Conservation (phyloP, 208 protist genomes). For the Leishmania amazonensis region DNA sequence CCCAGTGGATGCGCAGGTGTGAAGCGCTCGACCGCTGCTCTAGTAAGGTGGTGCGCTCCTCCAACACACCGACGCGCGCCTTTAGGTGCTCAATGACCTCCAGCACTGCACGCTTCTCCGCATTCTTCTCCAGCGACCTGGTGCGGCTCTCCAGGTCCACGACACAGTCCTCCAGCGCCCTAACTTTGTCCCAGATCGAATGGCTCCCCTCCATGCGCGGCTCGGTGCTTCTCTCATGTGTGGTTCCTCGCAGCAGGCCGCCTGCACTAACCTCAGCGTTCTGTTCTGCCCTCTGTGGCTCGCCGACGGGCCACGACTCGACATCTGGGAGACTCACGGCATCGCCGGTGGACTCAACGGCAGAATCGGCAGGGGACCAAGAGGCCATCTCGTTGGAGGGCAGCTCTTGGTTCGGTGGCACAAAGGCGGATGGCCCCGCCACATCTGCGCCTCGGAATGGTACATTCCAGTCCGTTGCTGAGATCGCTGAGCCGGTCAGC, state of each 20-base stretch:
- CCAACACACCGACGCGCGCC: slow-evolving; percentile 8
- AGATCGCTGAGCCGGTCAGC: not conserved
- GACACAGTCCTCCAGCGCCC: slow-evolving; percentile 4
- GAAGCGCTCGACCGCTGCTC: not conserved
- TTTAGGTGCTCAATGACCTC: slow-evolving; percentile 11
- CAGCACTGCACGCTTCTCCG: slow-evolving; percentile 15
- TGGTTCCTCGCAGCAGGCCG: not conserved
- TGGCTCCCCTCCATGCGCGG: too few species aligned
- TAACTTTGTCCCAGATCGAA: not conserved
- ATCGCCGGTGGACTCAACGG: not conserved
- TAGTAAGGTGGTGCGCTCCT: slow-evolving; percentile 10
- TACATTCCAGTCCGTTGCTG: not conserved
- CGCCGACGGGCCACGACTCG: not conserved
- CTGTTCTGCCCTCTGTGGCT: not conserved
- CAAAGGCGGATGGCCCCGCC: not conserved
- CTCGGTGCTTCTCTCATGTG: not conserved
- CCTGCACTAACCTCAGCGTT: not conserved
- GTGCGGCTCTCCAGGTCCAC: slow-evolving; percentile 14
- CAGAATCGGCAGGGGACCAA: not conserved
- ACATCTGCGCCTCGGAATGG: not conserved
- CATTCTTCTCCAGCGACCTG: slow-evolving; percentile 8
- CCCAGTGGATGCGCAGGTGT: not conserved
- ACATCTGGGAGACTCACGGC: not conserved
- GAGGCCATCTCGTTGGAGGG: not conserved
- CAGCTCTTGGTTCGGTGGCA: not conserved